Evolutionary conservation across 345 rosid genomes (phyloP).

Genomic region (Acer campestre): DNA sequence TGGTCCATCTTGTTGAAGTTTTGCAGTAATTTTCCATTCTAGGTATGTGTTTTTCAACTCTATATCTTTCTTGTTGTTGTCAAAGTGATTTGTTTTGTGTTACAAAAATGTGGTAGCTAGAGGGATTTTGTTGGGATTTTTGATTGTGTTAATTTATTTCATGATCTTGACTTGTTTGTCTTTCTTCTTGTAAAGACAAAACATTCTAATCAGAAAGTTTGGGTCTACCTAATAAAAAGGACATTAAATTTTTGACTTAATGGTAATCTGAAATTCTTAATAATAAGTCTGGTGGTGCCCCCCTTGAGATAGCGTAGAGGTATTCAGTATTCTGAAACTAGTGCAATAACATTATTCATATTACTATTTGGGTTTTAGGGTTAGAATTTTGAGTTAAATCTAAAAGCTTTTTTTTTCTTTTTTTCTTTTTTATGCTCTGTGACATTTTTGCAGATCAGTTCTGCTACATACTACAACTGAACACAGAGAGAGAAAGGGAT

Average conservation of each 20-base stretch:
- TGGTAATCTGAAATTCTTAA: neutral
- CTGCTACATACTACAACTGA: neutral
- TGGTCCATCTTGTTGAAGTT: slow-evolving; percentile 42
- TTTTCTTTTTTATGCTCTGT: neutral
- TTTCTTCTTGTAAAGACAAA: too few relatives aligned
- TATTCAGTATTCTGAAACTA: too few relatives aligned
- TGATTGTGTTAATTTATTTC: neutral
- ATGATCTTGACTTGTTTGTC: slow-evolving; percentile 15
- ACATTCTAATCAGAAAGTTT: too few relatives aligned
- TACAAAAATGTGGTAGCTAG: neutral
- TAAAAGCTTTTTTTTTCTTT: too few relatives aligned
- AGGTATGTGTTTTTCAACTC: slow-evolving; percentile 30
- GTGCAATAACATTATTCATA: too few relatives aligned
- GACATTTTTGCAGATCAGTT: slow-evolving; percentile 8
- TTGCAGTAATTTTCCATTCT: slow-evolving; percentile 21
- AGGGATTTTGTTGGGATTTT: slow-evolving; percentile 3
- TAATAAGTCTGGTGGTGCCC: too few relatives aligned
- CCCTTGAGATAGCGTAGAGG: too few relatives aligned
- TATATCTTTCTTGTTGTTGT: slow-evolving; percentile 3
- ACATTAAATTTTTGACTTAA: too few relatives aligned
- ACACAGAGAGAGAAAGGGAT: neutral
- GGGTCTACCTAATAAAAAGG: too few relatives aligned
- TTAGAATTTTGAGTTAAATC: neutral
- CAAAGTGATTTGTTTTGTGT: slow-evolving; percentile 1
- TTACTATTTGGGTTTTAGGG: neutral